Percentiles rank a stretch among this genome's conserved stretches.
Evolutionary conservation across 129 eudicot genomes (phyloP).

Genomic region (Silybum marianum): DNA sequence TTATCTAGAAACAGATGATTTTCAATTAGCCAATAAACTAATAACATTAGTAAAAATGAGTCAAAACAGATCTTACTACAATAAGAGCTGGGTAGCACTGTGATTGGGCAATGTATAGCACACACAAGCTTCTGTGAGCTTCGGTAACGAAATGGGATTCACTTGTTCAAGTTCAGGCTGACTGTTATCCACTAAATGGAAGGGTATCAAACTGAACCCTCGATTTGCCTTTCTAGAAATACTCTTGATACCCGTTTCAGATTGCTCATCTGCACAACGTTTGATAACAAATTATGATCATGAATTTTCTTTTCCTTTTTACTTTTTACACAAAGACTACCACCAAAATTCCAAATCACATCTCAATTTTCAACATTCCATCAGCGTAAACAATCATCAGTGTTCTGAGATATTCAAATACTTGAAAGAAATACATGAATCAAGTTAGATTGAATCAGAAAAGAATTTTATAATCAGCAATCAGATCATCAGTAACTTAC

Average conservation of each 20-base stretch:
- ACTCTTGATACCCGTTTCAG: conserved; percentile 38
- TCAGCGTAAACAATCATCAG: not conserved
- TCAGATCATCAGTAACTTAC: not conserved
- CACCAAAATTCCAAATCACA: conserved; percentile 5
- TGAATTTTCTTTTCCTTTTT: not conserved
- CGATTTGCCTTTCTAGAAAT: conserved; percentile 64
- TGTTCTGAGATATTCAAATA: not conserved
- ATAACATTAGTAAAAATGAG: not conserved
- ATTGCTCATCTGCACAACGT: conserved; percentile 44
- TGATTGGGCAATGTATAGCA: conserved; percentile 72
- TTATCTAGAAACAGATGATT: not conserved
- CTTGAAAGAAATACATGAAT: not conserved
- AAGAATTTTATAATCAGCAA: not conserved
- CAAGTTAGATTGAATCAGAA: not conserved
- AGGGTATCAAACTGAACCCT: conserved; percentile 82
- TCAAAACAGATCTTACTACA: conserved; percentile 48
- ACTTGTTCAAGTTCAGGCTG: conserved; percentile 21
- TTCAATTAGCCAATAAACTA: not conserved
- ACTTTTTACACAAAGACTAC: not conserved
- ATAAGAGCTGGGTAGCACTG: conserved; percentile 43
- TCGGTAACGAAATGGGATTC: conserved; percentile 16
- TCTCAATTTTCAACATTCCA: not conserved
- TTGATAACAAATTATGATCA: not conserved
- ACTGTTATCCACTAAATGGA: conserved; percentile 28
- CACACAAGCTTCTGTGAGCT: conserved; percentile 53